A percentile compares a stretch with the other conserved stretches of the same genome.
These are phyloP conservation scores for Populus alba DNA, from an alignment of 345 rosid species.

Conservation along the genomic window DNA sequence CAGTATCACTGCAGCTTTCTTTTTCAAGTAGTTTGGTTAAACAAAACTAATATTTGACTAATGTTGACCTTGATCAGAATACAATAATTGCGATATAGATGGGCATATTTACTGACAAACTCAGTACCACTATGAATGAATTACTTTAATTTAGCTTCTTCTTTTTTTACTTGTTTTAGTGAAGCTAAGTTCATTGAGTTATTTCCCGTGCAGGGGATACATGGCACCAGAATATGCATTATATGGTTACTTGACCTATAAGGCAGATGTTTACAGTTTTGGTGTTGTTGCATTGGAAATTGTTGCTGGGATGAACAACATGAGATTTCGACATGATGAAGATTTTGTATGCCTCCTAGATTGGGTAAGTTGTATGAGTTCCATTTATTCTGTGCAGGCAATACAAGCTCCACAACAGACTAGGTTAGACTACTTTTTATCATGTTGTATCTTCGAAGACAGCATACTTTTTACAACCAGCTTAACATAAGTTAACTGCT, in stretches of 20 bases:
- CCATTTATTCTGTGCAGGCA: not conserved
- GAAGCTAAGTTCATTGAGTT: not conserved
- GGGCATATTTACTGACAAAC: not conserved
- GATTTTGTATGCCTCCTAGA: slow-evolving; percentile 25
- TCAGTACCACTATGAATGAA: not conserved
- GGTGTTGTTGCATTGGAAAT: slow-evolving; percentile 29
- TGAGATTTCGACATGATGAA: slow-evolving; percentile 11
- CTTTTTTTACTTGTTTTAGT: no score
- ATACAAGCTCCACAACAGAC: no score
- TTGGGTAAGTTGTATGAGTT: slow-evolving; percentile 8
- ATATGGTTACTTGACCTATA: slow-evolving; percentile 29
- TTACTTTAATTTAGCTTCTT: not conserved
- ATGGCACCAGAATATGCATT: slow-evolving; percentile 37
- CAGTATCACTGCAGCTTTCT: not conserved
- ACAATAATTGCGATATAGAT: not conserved
- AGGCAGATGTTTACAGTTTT: slow-evolving; percentile 35
- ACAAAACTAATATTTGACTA: not conserved
- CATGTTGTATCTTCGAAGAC: not conserved
- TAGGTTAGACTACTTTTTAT: no score
- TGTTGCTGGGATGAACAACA: slow-evolving; percentile 26
- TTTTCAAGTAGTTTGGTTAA: not conserved
- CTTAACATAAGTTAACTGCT: not conserved
- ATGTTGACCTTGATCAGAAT: not conserved
- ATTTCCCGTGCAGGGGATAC: slow-evolving; percentile 22
- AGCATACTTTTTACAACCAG: not conserved